Base-by-base conservation (phyloP, 495 filamentous ascomycete genomes). In the Penicillium maclennaniae region DNA sequence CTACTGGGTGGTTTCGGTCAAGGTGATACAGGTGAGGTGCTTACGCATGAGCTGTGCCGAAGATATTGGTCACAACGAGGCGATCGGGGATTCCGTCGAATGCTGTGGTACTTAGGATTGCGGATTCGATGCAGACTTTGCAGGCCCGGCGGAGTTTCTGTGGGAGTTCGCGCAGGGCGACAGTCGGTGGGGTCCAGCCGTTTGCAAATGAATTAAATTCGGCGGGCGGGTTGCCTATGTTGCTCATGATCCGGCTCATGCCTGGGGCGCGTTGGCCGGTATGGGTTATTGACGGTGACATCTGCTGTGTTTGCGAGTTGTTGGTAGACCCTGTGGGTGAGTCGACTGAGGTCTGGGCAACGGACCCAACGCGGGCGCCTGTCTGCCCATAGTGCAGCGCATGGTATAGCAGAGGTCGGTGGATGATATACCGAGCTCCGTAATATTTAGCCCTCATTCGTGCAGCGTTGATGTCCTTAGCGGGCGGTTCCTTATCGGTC, bases 41-140 rank as follows among this genome's bases (percentile, higher is more conserved):
- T 83, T 91, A 97, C 91, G 92, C 92, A 79, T 96, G 92, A 56
- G 91, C 87, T 12, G 92, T 97, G 20, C 92, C 92, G 68, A 95
- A 95, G 21, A 96, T 88, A 62, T 96, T 97, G 8, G 92, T 97
- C 40, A 96, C 83, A 28, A 96, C 84, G 23, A 87, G 84, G 6
- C 92, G 82, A 10, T 82, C 78, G 21, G 72, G 61, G 34, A 78
- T 75, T 0, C 84, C 83, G 70, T 96, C 88, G 61, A 97, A 95
- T 1, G 91, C 89, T 51, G 79, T 78, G 1, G 92, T 97, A 66
- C 91, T 96, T 57, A 82, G 69, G n/a, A 93, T 83, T 5, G 93
- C 84, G 7, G 89, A 88, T 20, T 81, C 67, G 31, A 97, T 77
- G 77, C 85, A 71, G 76, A 81, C 37, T 70, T 65, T 54, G 78